Percentiles rank a stretch among this genome's conserved stretches.
Conservation (phyloP, 371 early-diverging fungal genomes). For the Amoeboaphelidium protococcarum region DNA sequence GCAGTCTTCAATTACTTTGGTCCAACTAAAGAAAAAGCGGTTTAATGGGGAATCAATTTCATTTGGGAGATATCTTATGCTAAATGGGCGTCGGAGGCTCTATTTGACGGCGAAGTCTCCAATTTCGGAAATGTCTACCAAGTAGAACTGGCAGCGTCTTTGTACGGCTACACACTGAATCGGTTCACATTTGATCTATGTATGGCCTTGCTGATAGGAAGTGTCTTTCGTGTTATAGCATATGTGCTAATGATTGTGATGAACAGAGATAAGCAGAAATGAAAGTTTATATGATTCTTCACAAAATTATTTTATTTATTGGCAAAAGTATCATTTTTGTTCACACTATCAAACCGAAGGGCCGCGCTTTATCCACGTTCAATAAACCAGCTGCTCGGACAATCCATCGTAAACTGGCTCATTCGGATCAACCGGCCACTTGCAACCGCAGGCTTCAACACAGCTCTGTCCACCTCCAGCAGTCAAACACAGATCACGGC, state of each 20-base stretch:
- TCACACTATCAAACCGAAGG: too few species aligned
- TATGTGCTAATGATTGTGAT: conserved; percentile 10
- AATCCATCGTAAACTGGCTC: too few species aligned
- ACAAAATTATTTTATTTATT: too few species aligned
- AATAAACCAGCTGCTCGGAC: too few species aligned
- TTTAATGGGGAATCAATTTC: conserved; percentile 11
- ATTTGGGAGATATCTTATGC: conserved; percentile 14
- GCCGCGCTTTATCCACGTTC: too few species aligned
- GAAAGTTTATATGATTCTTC: too few species aligned
- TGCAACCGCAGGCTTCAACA: too few species aligned
- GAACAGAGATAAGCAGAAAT: conserved; percentile 15
- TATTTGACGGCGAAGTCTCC: conserved; percentile 5
- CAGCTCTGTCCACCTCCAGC: too few species aligned
- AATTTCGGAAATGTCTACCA: conserved; percentile 11
- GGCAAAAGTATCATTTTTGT: too few species aligned
- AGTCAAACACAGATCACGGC: too few species aligned
- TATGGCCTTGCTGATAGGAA: conserved; percentile 9
- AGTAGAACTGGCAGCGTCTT: conserved; percentile 4
- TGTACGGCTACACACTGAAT: conserved; percentile 11
- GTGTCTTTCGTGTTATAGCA: conserved; percentile 9
- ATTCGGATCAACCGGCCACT: too few species aligned
- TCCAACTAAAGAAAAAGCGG: conserved; percentile 10
- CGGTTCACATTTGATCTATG: conserved; percentile 8
- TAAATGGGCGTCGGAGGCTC: conserved; percentile 16
- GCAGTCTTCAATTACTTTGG: conserved; percentile 18